Conservation (phyloP, 179 eudicot genomes). For the Actinidia polygama region DNA sequence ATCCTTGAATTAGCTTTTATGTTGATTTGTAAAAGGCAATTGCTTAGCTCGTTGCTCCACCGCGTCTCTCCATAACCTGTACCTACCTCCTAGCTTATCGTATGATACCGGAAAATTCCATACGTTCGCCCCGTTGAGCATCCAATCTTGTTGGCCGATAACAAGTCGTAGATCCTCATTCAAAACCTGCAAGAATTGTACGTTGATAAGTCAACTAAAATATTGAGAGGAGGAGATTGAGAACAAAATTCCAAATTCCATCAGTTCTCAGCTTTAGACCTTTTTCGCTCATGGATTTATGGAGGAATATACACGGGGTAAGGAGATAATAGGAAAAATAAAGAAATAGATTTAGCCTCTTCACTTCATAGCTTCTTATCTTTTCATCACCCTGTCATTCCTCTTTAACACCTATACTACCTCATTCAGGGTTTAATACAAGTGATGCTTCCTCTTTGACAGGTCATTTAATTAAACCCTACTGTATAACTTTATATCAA, state of each 20-base stretch:
- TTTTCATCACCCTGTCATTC: too few species aligned
- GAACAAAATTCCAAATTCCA: not conserved
- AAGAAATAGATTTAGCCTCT: not conserved
- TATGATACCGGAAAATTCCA: conserved; percentile 93
- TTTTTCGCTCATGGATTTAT: not conserved
- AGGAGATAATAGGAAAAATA: not conserved
- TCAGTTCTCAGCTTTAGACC: not conserved
- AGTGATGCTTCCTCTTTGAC: not conserved
- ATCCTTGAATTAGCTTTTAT: not conserved
- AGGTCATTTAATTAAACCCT: not conserved
- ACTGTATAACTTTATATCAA: not conserved
- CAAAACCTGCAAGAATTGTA: conserved; percentile 51
- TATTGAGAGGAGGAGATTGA: not conserved
- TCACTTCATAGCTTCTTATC: not conserved
- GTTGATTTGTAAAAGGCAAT: conserved; percentile 50
- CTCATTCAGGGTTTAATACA: not conserved
- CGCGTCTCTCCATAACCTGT: conserved; percentile 89
- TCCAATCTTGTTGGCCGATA: conserved; percentile 90
- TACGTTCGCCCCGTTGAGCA: conserved; percentile 81
- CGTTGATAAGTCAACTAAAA: not conserved
- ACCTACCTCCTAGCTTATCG: conserved; percentile 92
- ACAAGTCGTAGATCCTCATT: conserved; percentile 90
- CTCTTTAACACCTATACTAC: too few species aligned
- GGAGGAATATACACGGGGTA: not conserved
- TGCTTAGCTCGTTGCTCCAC: conserved; percentile 66